Percentiles rank a stretch among this genome's conserved stretches.
phyloP scores from a whole-genome alignment of 1,284 basidiomycete genomes.

The Trichosporon asahii region DNA sequence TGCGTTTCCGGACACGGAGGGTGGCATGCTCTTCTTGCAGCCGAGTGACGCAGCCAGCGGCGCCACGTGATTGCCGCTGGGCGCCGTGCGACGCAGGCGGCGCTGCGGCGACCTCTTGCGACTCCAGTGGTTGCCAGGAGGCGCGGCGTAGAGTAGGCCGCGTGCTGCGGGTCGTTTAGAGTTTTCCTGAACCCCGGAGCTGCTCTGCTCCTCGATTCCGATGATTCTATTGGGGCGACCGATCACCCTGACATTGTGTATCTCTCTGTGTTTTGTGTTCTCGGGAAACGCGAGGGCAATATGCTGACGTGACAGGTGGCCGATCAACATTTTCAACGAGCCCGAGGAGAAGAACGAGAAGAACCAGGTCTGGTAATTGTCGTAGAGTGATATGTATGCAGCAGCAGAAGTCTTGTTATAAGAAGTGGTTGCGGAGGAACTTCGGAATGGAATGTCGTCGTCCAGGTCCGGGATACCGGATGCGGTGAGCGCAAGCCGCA shows the following conservation, averaged over 20 bases:
- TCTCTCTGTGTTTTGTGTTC: not conserved
- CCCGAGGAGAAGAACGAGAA: conserved; percentile 54
- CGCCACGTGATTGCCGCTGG: not conserved
- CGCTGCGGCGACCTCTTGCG: too few species aligned
- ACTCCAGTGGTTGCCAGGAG: too few species aligned
- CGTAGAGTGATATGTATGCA: not conserved
- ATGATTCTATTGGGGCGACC: not conserved
- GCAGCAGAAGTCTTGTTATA: not conserved
- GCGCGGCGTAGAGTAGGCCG: not conserved
- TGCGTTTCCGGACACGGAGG: not conserved
- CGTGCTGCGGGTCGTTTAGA: not conserved
- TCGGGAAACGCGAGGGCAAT: not conserved
- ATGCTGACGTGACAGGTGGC: conserved; percentile 54
- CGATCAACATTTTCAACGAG: conserved; percentile 66
- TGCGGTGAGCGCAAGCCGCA: not conserved
- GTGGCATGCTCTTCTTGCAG: not conserved
- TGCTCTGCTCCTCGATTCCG: not conserved
- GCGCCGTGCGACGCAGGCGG: too few species aligned
- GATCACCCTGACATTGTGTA: not conserved
- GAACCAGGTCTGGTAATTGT: conserved; percentile 17
- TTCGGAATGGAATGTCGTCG: not conserved
- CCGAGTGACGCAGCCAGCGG: not conserved
- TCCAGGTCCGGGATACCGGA: not conserved
- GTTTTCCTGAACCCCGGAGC: not conserved
- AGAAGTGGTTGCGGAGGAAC: not conserved